Evolutionary conservation across 805 yeast genomes (phyloP).

Genomic region (Maudiozyma turicensis): DNA sequence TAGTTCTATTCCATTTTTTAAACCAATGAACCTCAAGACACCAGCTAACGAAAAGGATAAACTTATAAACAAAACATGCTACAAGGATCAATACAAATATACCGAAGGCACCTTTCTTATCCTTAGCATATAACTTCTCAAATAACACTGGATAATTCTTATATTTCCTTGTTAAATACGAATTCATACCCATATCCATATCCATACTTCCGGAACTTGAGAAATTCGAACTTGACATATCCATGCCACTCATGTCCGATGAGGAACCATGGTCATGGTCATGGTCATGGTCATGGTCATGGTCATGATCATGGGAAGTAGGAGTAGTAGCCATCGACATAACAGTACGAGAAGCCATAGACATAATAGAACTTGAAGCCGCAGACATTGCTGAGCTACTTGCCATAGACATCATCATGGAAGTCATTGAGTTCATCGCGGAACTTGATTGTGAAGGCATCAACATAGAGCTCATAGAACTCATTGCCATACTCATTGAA

Average conservation of each 20-base stretch:
- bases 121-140: conserved; percentile 40
- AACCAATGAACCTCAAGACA: conserved; percentile 61
- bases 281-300: no score
- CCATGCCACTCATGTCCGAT: background rate
- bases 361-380: background rate
- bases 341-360: background rate
- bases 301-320: background rate
- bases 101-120: conserved; percentile 60
- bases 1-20: conserved; percentile 32
- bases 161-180: conserved; percentile 43
- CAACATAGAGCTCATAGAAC: background rate
- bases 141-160: conserved; percentile 55
- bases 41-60: conserved; percentile 47
- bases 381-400: conserved; percentile 4
- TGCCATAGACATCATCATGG: conserved; percentile 2
- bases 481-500: background rate
- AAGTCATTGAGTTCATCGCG: conserved; percentile 1
- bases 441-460: background rate
- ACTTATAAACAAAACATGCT: conserved; percentile 49
- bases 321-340: background rate
- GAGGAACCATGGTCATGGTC: background rate
- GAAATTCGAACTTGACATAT: background rate
- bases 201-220: background rate
- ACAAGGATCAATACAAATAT: conserved; percentile 55
- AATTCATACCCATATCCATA: conserved; percentile 41